Percentiles rank a stretch among this genome's conserved stretches.
These are phyloP conservation scores for Herpetospermum pedunculosum DNA, from an alignment of 306 rosid species.

Conservation along the genomic window DNA sequence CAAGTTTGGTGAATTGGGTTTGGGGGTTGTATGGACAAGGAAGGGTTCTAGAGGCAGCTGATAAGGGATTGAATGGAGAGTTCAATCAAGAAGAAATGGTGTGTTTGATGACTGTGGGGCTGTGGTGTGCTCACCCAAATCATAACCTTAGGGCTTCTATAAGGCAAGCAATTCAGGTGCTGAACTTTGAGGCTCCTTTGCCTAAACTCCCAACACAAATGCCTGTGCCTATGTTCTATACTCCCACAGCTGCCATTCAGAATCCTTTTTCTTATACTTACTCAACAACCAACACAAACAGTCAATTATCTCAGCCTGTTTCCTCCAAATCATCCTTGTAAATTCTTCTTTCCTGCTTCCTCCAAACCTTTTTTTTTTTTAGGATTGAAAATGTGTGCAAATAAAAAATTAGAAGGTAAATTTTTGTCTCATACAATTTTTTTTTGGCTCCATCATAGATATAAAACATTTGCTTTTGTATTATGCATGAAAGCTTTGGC, in stretches of 20 bases:
- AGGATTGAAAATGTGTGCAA: neutral
- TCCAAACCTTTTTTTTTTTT: too few relatives aligned
- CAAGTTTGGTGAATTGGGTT: neutral
- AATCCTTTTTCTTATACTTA: neutral
- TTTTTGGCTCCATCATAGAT: neutral
- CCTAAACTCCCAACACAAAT: conserved; percentile 7
- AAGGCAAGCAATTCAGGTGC: neutral
- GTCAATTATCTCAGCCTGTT: neutral
- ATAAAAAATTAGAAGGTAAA: neutral
- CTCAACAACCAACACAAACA: neutral
- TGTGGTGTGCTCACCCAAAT: conserved; percentile 2
- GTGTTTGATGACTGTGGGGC: conserved; percentile 4
- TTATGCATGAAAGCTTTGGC: neutral
- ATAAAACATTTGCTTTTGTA: neutral
- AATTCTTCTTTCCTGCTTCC: neutral
- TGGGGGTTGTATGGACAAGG: conserved; percentile 6
- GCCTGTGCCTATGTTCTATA: conserved; percentile 4
- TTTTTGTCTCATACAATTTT: neutral
- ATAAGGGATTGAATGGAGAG: neutral
- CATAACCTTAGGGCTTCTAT: neutral
- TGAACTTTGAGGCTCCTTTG: conserved; percentile 18
- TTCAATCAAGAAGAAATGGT: neutral
- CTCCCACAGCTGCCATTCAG: neutral
- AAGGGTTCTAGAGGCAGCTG: neutral
- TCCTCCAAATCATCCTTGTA: neutral